Conservation (phyloP, 2,329 filamentous ascomycete genomes). For the Verticillium longisporum region DNA sequence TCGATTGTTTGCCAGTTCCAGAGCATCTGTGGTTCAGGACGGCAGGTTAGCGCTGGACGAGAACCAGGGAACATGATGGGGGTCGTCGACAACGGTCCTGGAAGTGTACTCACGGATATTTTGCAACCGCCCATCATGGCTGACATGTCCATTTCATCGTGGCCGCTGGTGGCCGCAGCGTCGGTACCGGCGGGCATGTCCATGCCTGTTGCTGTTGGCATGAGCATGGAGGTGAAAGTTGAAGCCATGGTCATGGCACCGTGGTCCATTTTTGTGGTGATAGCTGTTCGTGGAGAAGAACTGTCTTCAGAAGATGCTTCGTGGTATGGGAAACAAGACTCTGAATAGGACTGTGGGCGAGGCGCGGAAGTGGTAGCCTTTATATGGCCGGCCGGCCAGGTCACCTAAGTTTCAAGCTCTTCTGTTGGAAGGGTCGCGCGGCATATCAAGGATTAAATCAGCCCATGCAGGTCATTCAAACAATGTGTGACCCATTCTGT, state of each 20-base stretch:
- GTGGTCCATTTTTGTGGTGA: not conserved
- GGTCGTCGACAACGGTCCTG: not conserved
- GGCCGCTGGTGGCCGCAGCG: slow-evolving; percentile 1
- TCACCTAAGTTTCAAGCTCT: not conserved
- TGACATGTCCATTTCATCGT: slow-evolving; percentile 12
- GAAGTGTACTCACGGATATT: slow-evolving; percentile 27
- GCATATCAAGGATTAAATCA: not conserved
- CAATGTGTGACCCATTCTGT: not conserved
- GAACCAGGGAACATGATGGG: too few species aligned
- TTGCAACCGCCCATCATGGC: slow-evolving; percentile 28
- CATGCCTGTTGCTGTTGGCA: slow-evolving; percentile 7
- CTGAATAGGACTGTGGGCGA: not conserved
- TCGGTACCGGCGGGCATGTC: slow-evolving; percentile 7
- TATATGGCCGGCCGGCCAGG: too few species aligned
- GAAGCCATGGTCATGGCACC: slow-evolving; percentile 3
- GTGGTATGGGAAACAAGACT: not conserved
- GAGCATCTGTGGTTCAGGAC: slow-evolving; percentile 51
- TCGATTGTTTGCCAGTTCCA: slow-evolving; percentile 75
- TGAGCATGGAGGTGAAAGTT: slow-evolving; percentile 3
- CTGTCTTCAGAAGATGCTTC: too few species aligned
- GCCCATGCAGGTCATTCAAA: not conserved
- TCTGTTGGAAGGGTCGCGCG: not conserved
- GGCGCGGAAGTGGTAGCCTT: not conserved
- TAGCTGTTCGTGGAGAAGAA: not conserved
- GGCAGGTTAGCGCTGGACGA: not conserved